These are phyloP conservation scores for Durusdinium trenchii DNA, from an alignment of 73 alveolate species.

Conservation along the genomic window DNA sequence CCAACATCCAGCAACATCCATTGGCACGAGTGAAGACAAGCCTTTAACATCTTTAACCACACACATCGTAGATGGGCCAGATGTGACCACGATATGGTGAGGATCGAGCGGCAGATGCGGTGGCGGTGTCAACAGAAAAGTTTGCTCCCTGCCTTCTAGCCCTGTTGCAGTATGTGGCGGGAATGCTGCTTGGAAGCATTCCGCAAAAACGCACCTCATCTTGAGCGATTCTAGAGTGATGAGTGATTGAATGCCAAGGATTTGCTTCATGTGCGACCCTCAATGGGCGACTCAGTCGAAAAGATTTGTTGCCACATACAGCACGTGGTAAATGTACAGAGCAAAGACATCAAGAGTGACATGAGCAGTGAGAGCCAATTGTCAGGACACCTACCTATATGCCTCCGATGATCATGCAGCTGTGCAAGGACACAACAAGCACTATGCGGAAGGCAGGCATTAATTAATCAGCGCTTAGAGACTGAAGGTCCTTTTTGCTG, in stretches of 20 bases:
- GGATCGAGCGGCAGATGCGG: conserved; percentile 10
- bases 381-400: conserved; percentile 23
- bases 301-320: not conserved
- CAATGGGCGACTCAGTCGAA: conserved; percentile 46
- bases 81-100: too few relatives aligned
- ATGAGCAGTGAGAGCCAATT: not conserved
- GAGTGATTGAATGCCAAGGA: not conserved
- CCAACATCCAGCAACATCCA: too few relatives aligned
- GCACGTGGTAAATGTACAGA: not conserved
- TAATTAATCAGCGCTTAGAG: not conserved
- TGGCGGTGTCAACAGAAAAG: not conserved
- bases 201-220: not conserved
- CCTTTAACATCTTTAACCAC: too few relatives aligned
- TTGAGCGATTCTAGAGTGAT: not conserved
- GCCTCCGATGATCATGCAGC: conserved; percentile 8
- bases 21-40: too few relatives aligned
- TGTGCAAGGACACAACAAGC: not conserved
- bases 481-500: not conserved
- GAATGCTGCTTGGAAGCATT: conserved; percentile 52
- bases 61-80: too few relatives aligned
- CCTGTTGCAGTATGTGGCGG: conserved; percentile 44
- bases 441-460: conserved; percentile 16
- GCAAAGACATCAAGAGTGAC: not conserved
- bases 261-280: conserved; percentile 93
- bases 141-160: conserved; percentile 62